Conservation (phyloP, 2,329 filamentous ascomycete species). For the Domatiomyces catenatus region DNA sequence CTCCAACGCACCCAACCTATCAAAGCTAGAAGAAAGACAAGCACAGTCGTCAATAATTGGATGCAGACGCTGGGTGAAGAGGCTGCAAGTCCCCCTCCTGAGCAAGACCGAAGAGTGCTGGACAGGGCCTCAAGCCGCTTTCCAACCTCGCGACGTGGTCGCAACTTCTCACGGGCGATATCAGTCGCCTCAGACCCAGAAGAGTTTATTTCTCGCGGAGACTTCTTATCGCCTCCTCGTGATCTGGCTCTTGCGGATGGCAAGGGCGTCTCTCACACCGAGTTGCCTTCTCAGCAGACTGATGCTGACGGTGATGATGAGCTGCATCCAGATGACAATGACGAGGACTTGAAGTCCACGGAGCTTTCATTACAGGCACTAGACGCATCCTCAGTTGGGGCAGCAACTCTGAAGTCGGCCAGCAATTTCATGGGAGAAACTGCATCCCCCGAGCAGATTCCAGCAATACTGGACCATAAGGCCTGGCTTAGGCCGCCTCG, state of each 20-base stretch:
- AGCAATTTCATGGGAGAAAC: constrained; percentile 4
- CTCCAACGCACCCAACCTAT: constrained; percentile 44
- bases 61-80: constrained; percentile 55
- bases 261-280: constrained; percentile 29
- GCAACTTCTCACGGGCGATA: constrained; percentile 36
- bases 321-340: constrained; percentile 60
- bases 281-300: constrained; percentile 41
- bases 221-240: constrained; percentile 21
- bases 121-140: constrained; percentile 39
- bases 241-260: constrained; percentile 25
- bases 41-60: constrained; percentile 75
- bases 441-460: background rate
- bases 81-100: constrained; percentile 40
- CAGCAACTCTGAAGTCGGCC: background rate
- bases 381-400: constrained; percentile 13
- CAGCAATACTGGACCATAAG: background rate
- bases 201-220: constrained; percentile 25
- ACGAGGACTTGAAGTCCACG: constrained; percentile 17
- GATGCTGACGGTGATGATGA: constrained; percentile 86
- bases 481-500: background rate
- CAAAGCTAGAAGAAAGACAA: constrained; percentile 55
- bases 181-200: constrained; percentile 45
- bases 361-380: background rate
- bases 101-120: constrained; percentile 44
- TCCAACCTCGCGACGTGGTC: constrained; percentile 26